These are phyloP conservation scores for Porpolomopsis calyptriformis DNA, from an alignment of 768 basidiomycete species.

Conservation along the genomic window DNA sequence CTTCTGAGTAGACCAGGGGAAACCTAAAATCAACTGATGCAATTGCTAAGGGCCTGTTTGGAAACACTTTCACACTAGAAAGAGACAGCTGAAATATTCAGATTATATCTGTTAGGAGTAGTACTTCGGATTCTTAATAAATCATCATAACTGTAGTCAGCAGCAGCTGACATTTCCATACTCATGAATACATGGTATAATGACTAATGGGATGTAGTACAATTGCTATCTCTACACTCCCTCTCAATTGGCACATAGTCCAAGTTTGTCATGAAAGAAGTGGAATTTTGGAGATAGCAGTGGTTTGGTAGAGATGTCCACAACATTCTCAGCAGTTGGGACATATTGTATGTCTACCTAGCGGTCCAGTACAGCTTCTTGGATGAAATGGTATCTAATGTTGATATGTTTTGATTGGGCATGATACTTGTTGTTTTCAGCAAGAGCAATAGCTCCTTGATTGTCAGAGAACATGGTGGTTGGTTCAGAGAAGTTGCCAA, in stretches of 20 bases:
- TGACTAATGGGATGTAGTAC: no score
- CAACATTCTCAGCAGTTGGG: constrained; percentile 17
- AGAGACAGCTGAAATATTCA: no score
- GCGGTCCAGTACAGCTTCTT: constrained; percentile 12
- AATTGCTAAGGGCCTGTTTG: no score
- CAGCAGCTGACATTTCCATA: no score
- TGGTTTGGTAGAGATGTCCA: constrained; percentile 21
- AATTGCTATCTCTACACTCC: no score
- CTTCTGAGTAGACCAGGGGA: no score
- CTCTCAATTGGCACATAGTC: constrained; percentile 7
- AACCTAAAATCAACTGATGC: no score
- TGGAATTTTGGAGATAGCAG: constrained; percentile 10
- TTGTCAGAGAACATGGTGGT: constrained; percentile 11
- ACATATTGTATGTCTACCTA: constrained; percentile 9
- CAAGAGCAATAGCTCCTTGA: constrained; percentile 11
- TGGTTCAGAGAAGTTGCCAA: constrained; percentile 1
- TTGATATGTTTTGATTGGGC: constrained; percentile 25
- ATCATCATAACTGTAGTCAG: no score
- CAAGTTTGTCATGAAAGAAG: constrained; percentile 5
- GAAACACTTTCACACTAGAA: no score
- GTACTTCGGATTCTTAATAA: no score
- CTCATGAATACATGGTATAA: no score
- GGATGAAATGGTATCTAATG: constrained; percentile 20
- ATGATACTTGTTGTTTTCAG: constrained; percentile 18
- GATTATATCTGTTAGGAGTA: no score